These are phyloP conservation scores for Saksenaea oblongispora DNA, from an alignment of 371 early-diverging fungal species.

Conservation along the genomic window DNA sequence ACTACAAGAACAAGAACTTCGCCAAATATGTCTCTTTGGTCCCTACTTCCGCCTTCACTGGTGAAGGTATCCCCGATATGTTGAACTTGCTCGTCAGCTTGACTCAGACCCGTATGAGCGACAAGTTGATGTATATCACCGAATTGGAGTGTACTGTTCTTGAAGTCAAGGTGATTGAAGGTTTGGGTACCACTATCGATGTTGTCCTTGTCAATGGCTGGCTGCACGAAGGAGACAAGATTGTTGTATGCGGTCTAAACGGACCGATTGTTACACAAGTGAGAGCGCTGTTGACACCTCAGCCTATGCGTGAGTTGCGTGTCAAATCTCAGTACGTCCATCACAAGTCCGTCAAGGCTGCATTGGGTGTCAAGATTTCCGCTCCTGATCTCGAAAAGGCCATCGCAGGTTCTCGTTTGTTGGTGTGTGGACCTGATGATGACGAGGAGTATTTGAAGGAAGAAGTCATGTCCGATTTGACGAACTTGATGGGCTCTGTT, in stretches of 20 bases:
- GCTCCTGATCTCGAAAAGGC: slow-evolving; percentile 98
- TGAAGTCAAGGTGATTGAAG: slow-evolving; percentile 99
- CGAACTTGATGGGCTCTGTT: slow-evolving; percentile 73
- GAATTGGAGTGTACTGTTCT: slow-evolving; percentile 99
- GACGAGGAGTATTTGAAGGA: slow-evolving; percentile 95
- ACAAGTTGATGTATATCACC: slow-evolving; percentile 94
- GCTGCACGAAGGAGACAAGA: slow-evolving; percentile 97
- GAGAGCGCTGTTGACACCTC: slow-evolving; percentile 96
- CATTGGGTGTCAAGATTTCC: slow-evolving; percentile 97
- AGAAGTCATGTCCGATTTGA: slow-evolving; percentile 92
- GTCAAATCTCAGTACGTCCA: slow-evolving; percentile 97
- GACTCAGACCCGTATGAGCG: slow-evolving; percentile 96
- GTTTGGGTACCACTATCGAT: slow-evolving; percentile 99
- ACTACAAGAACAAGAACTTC: slow-evolving; percentile 96
- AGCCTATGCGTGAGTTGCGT: slow-evolving; percentile 98
- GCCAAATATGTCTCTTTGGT: slow-evolving; percentile 97
- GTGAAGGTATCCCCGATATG: slow-evolving; percentile 99
- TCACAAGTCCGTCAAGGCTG: slow-evolving; percentile 97
- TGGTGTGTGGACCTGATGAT: slow-evolving; percentile 95
- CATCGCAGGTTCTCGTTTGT: slow-evolving; percentile 97
- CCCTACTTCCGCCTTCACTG: slow-evolving; percentile 99
- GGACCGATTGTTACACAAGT: slow-evolving; percentile 98
- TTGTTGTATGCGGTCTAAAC: slow-evolving; percentile 96
- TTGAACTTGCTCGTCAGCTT: slow-evolving; percentile 91
- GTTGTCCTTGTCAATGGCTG: slow-evolving; percentile 98